A percentile compares a stretch with the other conserved stretches of the same genome.
phyloP scores from a whole-genome alignment of 1,139 yeast species.

The Maudiozyma humilis region DNA sequence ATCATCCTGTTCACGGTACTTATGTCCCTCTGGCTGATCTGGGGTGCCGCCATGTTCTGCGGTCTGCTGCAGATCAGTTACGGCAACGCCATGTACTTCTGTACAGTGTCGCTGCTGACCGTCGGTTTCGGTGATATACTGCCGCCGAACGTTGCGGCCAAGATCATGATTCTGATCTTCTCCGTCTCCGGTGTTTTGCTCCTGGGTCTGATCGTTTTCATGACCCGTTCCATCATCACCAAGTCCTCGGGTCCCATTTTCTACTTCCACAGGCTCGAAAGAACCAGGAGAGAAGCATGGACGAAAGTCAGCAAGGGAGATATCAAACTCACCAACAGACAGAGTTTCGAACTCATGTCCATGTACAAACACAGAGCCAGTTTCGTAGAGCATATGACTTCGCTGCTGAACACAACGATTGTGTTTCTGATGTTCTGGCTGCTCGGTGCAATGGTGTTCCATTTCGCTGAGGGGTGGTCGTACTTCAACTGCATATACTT shows the following conservation, averaged over 20 bases:
- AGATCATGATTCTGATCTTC: conserved; percentile 52
- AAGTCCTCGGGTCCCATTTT: conserved; percentile 54
- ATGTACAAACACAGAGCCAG: conserved; percentile 38
- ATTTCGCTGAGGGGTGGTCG: conserved; percentile 53
- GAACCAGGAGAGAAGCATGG: conserved; percentile 24
- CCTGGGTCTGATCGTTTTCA: conserved; percentile 63
- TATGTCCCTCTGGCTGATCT: conserved; percentile 59
- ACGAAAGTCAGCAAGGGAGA: conserved; percentile 18
- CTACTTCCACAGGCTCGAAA: conserved; percentile 54
- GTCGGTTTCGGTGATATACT: conserved; percentile 72
- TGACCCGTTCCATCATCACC: conserved; percentile 57
- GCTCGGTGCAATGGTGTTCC: conserved; percentile 60
- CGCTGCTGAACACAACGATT: conserved; percentile 37
- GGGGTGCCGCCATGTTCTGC: conserved; percentile 57
- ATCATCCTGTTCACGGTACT: conserved; percentile 61
- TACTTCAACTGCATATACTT: conserved; percentile 66
- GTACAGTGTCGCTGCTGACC: conserved; percentile 64
- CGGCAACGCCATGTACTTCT: conserved; percentile 61
- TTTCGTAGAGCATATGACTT: conserved; percentile 26
- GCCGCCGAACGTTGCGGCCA: conserved; percentile 45
- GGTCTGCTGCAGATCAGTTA: conserved; percentile 38
- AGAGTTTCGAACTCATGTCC: conserved; percentile 50
- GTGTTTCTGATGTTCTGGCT: conserved; percentile 57
- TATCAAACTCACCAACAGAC: conserved; percentile 31
- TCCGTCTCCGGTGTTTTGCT: conserved; percentile 62